Evolutionary conservation across 345 rosid genomes (phyloP), one percentile per base, ranked within the genome.

Genomic region (Populus euphratica): DNA sequence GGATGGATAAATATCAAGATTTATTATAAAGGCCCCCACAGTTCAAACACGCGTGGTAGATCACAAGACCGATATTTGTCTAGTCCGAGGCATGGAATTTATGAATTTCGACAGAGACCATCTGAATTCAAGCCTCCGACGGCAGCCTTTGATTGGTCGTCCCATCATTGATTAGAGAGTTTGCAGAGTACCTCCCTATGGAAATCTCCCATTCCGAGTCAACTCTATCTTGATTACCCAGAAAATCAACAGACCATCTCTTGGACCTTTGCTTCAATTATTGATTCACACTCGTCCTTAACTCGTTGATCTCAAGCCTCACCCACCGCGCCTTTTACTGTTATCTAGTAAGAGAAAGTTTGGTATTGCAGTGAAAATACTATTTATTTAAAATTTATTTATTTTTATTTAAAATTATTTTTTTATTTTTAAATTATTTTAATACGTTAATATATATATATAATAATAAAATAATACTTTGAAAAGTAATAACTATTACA

Each of bases 241-340:
- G 5, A 33, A 33, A 33, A 33, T 43, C 47, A 66, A 23, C 41
- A 43, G 73, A 65, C 63, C 39, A 65, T 50, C 64, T 79, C 50
- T 12, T 9, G 38, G 10, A 62, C 80, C 36, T 52, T 66, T 14
- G n/a, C 73, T 66, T 74, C 79, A 71, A 72, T 76, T 61, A 79
- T 79, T 79, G 82, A 54, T 50, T 54, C 81, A 52, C 38, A 13
- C 0, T 33, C 44, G 21, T 65, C 63, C 47, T 61, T 49, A 33
- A 20, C 52, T 36, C 36, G 2, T 27, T 35, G 21, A 50, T 29
- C 63, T 9, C 63, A 35, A 13, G 67, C 63, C 73, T 41, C 69
- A 56, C 38, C 69, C 27, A 10, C 44, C 44, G 44, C 13, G 12
- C 44, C 44, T 41, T 0, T 0, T 2, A 41, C 47, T 41, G 47